Evolutionary conservation across 768 basidiomycete species (phyloP).

Genomic region (Collybia sordida): DNA sequence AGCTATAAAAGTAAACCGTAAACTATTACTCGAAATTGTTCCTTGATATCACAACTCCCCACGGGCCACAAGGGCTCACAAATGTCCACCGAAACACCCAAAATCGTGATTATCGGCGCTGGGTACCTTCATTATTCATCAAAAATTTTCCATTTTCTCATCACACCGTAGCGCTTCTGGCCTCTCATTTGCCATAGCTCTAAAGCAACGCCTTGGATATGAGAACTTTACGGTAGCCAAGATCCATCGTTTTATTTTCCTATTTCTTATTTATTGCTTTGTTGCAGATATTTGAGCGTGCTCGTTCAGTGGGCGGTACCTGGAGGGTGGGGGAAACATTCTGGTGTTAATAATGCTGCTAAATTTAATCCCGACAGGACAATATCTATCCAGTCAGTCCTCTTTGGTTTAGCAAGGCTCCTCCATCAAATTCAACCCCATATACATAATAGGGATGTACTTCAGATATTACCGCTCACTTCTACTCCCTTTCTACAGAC

Average conservation of each 20-base stretch:
- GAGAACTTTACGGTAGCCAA: conserved; percentile 36
- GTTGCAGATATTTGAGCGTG: conserved; percentile 47
- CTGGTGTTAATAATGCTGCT: not conserved
- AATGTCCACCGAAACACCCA: conserved; percentile 8
- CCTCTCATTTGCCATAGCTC: conserved; percentile 38
- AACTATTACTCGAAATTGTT: not conserved
- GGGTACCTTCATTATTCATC: conserved; percentile 22
- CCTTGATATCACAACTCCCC: not conserved
- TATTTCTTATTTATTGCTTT: not conserved
- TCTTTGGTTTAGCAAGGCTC: not conserved
- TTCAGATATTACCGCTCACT: conserved; percentile 35
- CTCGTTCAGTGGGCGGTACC: conserved; percentile 44
- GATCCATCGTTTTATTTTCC: not conserved
- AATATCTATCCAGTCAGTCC: conserved; percentile 32
- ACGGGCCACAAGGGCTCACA: not conserved
- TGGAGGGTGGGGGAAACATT: conserved; percentile 42
- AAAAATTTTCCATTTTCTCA: not conserved
- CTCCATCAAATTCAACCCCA: not conserved
- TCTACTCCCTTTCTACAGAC: conserved; percentile 41
- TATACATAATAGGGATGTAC: conserved; percentile 33
- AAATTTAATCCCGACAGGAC: conserved; percentile 21
- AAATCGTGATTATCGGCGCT: conserved; percentile 32
- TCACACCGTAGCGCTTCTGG: conserved; percentile 36
- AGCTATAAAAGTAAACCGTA: too few species aligned
- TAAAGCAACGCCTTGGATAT: conserved; percentile 36